These are phyloP conservation scores for Primulina eburnea DNA, from an alignment of 257 asterid genomes.

Conservation along the genomic window DNA sequence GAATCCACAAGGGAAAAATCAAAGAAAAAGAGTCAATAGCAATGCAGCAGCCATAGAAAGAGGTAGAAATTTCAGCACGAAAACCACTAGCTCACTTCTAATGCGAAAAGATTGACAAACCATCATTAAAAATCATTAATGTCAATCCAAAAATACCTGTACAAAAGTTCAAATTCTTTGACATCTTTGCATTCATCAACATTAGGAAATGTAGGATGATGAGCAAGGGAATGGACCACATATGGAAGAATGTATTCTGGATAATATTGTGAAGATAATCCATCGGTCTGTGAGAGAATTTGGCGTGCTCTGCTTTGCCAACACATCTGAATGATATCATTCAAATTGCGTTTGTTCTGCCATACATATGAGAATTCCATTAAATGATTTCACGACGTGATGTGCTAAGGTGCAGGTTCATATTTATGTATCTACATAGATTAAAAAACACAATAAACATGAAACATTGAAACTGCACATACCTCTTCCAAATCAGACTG, in stretches of 20 bases:
- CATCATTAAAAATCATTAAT: conserved; percentile 37
- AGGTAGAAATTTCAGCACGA: too few species aligned
- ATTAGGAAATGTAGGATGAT: conserved; percentile 78
- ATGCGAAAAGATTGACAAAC: too few species aligned
- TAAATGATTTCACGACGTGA: not conserved
- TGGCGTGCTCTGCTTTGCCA: conserved; percentile 81
- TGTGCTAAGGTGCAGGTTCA: not conserved
- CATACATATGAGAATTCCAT: conserved; percentile 26
- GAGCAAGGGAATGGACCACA: conserved; percentile 91
- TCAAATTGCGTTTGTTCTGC: conserved; percentile 78
- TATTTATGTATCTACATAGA: not conserved
- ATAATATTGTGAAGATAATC: conserved; percentile 46
- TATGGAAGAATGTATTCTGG: conserved; percentile 85
- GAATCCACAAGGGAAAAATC: too few species aligned
- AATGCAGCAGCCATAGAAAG: too few species aligned
- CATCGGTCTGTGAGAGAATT: conserved; percentile 57
- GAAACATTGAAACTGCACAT: conserved; percentile 17
- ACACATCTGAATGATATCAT: conserved; percentile 86
- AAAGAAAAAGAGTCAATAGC: too few species aligned
- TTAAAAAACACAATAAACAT: conserved; percentile 12
- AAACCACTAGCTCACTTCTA: not conserved
- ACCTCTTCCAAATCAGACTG: conserved; percentile 72
- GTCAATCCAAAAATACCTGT: conserved; percentile 69
- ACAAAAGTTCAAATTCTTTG: conserved; percentile 64
- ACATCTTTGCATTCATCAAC: conserved; percentile 80